Evolutionary conservation across 345 rosid genomes (phyloP).

Genomic region (Arabidopsis arenosa): DNA sequence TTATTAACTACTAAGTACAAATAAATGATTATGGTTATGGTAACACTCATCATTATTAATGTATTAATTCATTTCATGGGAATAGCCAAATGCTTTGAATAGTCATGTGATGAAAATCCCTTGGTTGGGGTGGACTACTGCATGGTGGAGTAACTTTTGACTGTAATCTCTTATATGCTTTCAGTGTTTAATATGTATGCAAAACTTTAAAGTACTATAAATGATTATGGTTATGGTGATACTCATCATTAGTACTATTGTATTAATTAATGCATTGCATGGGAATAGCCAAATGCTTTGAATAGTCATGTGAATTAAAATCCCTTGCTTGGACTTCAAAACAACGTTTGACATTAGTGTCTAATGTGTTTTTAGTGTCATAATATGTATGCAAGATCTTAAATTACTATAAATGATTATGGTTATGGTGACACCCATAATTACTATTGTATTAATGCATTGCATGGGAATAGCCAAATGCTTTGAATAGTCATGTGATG

Average conservation of each 20-base stretch:
- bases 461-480: slow-evolving; percentile 35
- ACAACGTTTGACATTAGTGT: too few species aligned
- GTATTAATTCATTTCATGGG: slow-evolving; percentile 35
- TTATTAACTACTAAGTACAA: not conserved
- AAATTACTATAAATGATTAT: slow-evolving; percentile 16
- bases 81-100: slow-evolving; percentile 19
- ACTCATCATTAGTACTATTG: not conserved
- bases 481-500: slow-evolving; percentile 34
- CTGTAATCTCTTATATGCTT: too few species aligned
- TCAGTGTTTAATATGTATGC: too few species aligned
- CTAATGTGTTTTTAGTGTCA: too few species aligned
- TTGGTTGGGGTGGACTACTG: slow-evolving; percentile 1
- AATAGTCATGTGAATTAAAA: slow-evolving; percentile 30
- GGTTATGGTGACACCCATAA: slow-evolving; percentile 19
- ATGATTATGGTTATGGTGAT: too few species aligned
- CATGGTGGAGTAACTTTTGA: too few species aligned
- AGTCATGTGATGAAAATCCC: slow-evolving; percentile 39
- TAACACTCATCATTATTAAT: not conserved
- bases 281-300: slow-evolving; percentile 27
- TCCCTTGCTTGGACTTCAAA: too few species aligned
- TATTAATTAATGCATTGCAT: slow-evolving; percentile 28
- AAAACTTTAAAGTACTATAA: too few species aligned
- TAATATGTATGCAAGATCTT: too few species aligned
- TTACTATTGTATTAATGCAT: slow-evolving; percentile 21
- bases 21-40: slow-evolving; percentile 33